Evolutionary conservation across 1,139 yeast species (phyloP).

Genomic region (Scheffersomyces lignicola): DNA sequence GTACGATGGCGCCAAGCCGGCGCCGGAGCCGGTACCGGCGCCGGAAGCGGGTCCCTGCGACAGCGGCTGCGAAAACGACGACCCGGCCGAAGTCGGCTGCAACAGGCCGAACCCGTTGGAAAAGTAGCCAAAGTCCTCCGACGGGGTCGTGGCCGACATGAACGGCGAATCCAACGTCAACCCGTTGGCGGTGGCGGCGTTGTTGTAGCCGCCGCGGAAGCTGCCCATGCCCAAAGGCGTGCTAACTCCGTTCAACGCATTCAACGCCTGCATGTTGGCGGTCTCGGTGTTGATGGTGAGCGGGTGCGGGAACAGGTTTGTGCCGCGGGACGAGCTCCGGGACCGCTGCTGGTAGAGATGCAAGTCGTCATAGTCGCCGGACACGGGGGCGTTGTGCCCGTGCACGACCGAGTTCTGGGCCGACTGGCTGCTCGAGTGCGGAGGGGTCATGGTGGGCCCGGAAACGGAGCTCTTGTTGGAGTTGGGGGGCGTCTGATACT

Average conservation of each 20-base stretch:
- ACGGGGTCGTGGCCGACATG: slow-evolving; percentile 42
- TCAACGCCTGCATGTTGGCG: slow-evolving; percentile 30
- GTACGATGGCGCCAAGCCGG: slow-evolving; percentile 3
- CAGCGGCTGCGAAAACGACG: background rate
- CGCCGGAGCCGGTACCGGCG: slow-evolving; percentile 4
- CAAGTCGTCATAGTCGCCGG: slow-evolving; percentile 7
- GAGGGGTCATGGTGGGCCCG: slow-evolving; percentile 16
- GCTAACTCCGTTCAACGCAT: slow-evolving; percentile 24
- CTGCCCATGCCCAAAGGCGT: slow-evolving; percentile 1
- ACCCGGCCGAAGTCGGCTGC: slow-evolving; percentile 2
- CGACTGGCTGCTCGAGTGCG: slow-evolving; percentile 12
- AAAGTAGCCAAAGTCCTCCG: slow-evolving; percentile 36
- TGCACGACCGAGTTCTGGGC: slow-evolving; percentile 2
- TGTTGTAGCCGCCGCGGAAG: background rate
- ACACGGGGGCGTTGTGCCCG: slow-evolving; percentile 1
- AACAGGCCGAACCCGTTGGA: slow-evolving; percentile 18
- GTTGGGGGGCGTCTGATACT: slow-evolving; percentile 46
- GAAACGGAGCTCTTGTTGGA: slow-evolving; percentile 36
- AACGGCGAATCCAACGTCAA: slow-evolving; percentile 45
- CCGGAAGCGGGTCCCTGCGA: background rate
- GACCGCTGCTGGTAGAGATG: slow-evolving; percentile 17
- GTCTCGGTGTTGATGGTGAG: slow-evolving; percentile 44
- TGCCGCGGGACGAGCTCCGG: slow-evolving; percentile 25
- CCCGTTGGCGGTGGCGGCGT: slow-evolving; percentile 11
- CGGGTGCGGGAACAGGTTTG: slow-evolving; percentile 28